Evolutionary conservation across 192 early-diverging fungal genomes (phyloP).

Genomic region (Podila verticillata): DNA sequence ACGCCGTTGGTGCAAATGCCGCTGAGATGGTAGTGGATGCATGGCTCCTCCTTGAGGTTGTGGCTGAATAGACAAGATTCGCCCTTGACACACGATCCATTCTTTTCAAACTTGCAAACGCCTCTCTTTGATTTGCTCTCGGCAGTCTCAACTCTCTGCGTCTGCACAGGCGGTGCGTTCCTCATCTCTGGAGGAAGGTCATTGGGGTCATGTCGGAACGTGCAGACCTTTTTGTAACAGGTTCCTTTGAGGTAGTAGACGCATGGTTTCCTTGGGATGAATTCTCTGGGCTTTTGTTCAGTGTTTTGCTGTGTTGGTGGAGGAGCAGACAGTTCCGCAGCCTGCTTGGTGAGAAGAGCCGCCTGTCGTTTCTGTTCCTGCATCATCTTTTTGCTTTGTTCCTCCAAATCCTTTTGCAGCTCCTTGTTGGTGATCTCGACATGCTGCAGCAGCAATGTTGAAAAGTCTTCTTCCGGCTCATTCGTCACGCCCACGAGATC

Average conservation of each 20-base stretch:
- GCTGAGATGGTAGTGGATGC: constrained; percentile 13
- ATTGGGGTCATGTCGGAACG: constrained; percentile 28
- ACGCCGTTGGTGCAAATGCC: constrained; percentile 10
- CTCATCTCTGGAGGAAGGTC: not conserved
- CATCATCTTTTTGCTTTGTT: constrained; percentile 25
- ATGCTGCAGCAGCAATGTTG: constrained; percentile 25
- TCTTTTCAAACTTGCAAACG: constrained; percentile 20
- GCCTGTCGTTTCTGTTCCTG: constrained; percentile 21
- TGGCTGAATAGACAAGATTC: constrained; percentile 17
- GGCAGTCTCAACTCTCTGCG: not conserved
- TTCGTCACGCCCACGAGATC: constrained; percentile 27
- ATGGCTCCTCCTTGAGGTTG: constrained; percentile 22
- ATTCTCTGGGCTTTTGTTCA: constrained; percentile 3
- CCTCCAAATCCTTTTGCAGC: constrained; percentile 26
- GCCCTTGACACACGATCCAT: constrained; percentile 23
- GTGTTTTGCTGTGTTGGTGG: not conserved
- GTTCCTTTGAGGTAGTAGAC: constrained; percentile 19
- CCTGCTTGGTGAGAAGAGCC: constrained; percentile 8
- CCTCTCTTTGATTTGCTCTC: constrained; percentile 12
- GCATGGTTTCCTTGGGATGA: constrained; percentile 31
- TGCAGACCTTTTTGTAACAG: constrained; percentile 16
- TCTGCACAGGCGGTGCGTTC: constrained; percentile 8
- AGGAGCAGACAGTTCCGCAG: not conserved
- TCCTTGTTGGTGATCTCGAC: constrained; percentile 32
- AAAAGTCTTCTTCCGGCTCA: constrained; percentile 28